Evolutionary conservation across 2,329 filamentous ascomycete species (phyloP), one percentile per base, ranked within the genome.

Genomic region (Metarhizium anisopliae): DNA sequence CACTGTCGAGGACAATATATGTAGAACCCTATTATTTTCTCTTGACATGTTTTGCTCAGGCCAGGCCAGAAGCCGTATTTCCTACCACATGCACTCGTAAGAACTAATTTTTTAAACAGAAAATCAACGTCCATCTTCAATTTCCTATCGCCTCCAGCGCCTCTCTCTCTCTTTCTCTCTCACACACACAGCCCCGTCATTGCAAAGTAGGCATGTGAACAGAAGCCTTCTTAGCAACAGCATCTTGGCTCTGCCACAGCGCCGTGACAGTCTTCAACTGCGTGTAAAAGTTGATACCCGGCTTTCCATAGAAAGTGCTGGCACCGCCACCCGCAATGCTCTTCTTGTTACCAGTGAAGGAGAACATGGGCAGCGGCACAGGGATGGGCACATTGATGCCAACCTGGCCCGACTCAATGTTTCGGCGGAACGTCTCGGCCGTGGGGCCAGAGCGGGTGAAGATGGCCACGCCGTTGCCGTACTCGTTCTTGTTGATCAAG

Each of bases 181-280:
- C 35, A 4, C 35, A 36, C 38, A 16, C 20, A 51, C 47, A n/a
- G 20, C 20, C 2, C 8, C 7, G 11, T 56, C 63, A 72, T 60
- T 71, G 67, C 49, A 70, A 72, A 29, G 77, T 82, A 20, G 93
- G 93, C 93, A 97, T 97, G 59, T 89, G 82, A 11, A 95, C 90
- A 65, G 86, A 84, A 16, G 92, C 92, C 81, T 92, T 93, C 62
- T 85, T 88, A 55, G 84, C 86, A 51, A 94, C 81, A 1, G 90
- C 92, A 74, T 96, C 92, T 66, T 92, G 85, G 59, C 82, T 84
- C 67, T 84, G 84, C 94, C 94, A 99, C 69, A 95, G 75, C 62
- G 90, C 87, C 54, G 94, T 99, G 51, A 99, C 94, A 2, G 94
- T 99, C 88, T 99, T 97, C 68, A 89, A 82, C 76, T 97, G 94